Evolutionary conservation across 2,329 filamentous ascomycete species (phyloP), one percentile per base, ranked within the genome.

Genomic region (Neofusicoccum sp.): DNA sequence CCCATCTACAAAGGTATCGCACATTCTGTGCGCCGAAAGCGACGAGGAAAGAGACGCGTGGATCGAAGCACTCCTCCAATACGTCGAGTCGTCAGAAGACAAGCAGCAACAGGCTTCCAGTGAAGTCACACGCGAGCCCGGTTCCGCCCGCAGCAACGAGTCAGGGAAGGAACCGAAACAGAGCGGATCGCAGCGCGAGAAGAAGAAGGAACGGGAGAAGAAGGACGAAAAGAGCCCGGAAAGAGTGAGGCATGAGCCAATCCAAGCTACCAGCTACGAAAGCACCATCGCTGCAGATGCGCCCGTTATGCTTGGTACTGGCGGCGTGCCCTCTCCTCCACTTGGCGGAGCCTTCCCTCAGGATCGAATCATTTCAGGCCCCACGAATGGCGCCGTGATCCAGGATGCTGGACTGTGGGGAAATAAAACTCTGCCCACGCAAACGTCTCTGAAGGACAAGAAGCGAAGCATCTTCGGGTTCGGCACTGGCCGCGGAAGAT

Each of bases 21-120:
- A 99, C 73, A 93, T 99, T 0, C 80, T 99, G 16, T 99, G 95
- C 73, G 93, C 95, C 0, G 95, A 99, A 75, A 98, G 90, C 69
- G 95, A 99, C 68, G 83, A 82, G 62, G 95, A 99, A 78, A 87
- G 95, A 62, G 95, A 99, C 75, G 83, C 88, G 45, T 99, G 95
- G 95, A 93, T 99, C 1, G 90, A 96, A 61, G 89, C 90, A 24
- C 80, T 99, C 41, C 79, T 98, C 62, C 89, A 91, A 66, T 96
- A 96, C 81, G 93, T 96, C 41, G 91, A 97, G 68, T 87, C 85
- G 69, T 82, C 81, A 56, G 86, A 89, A 41, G 78, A 82, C 1
- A 69, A 63, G 30, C 30, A 47, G 16, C 51, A 73, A 34, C 60
- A 64, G 2, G 71, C 68, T 20, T 70, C 72, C 8, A 60, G 65